These are phyloP conservation scores for Pythium rhizo-oryzae DNA, from an alignment of 352 stramenopile species.

Conservation along the genomic window DNA sequence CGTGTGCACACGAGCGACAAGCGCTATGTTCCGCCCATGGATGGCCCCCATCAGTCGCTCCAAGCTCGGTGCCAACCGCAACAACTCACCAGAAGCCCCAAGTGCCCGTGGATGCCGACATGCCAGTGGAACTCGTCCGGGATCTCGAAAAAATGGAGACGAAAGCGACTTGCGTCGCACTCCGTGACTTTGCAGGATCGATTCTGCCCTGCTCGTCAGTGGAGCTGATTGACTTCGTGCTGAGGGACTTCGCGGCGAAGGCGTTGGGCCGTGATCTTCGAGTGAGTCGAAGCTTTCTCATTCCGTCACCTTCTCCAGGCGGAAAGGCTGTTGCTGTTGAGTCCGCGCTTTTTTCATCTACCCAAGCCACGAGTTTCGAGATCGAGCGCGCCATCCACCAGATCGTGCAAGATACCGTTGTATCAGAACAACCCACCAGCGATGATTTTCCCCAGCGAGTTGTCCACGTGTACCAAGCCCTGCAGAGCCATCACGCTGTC, in stretches of 20 bases:
- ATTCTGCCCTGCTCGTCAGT: constrained; percentile 30
- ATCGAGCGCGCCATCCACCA: constrained; percentile 41
- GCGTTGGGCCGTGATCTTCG: constrained; percentile 27
- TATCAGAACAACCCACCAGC: not conserved
- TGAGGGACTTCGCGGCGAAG: constrained; percentile 45
- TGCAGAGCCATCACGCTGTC: constrained; percentile 33
- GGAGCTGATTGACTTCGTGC: constrained; percentile 43
- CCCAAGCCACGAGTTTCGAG: not conserved
- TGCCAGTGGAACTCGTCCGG: constrained; percentile 24
- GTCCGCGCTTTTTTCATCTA: not conserved
- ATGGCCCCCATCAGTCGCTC: constrained; percentile 10
- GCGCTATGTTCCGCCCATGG: constrained; percentile 16
- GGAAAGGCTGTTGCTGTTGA: not conserved
- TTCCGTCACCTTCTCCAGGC: not conserved
- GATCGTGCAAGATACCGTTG: not conserved
- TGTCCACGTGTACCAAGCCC: constrained; percentile 46
- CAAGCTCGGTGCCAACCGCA: not conserved
- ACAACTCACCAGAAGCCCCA: not conserved
- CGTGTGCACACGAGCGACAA: constrained; percentile 17
- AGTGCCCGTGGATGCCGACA: constrained; percentile 8
- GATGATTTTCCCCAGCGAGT: constrained; percentile 38
- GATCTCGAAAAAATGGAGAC: constrained; percentile 46
- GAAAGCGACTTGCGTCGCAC: constrained; percentile 37
- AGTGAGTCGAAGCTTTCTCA: constrained; percentile 28
- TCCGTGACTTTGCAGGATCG: constrained; percentile 37